Percentiles rank a stretch among this genome's conserved stretches.
These are phyloP conservation scores for Usnea hakonensis DNA, from an alignment of 495 filamentous ascomycete genomes.

Conservation along the genomic window DNA sequence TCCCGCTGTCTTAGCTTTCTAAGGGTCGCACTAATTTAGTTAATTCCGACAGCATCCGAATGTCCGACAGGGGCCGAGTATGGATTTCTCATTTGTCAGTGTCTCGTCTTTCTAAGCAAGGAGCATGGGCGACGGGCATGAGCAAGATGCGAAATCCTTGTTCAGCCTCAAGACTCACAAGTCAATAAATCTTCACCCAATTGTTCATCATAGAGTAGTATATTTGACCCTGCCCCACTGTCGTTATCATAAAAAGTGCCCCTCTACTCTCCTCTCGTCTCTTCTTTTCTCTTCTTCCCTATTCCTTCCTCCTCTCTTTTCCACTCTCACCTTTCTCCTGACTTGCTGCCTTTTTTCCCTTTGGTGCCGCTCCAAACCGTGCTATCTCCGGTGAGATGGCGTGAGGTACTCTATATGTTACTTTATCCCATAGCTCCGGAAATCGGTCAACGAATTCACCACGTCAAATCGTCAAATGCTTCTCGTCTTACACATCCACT, in stretches of 20 bases:
- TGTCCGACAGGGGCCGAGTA: neutral
- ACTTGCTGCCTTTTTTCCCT: no score
- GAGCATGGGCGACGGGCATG: neutral
- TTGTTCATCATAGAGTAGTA: neutral
- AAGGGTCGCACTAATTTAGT: no score
- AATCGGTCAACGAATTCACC: no score
- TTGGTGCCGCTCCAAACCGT: neutral
- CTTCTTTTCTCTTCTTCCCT: no score
- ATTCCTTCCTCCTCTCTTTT: no score
- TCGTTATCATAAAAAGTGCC: slow-evolving; percentile 12
- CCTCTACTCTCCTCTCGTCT: no score
- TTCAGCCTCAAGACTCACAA: no score
- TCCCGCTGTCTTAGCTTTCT: neutral
- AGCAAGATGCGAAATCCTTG: no score
- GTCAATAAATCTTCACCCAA: neutral
- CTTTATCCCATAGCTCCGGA: neutral
- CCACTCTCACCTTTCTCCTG: neutral
- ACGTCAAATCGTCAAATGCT: neutral
- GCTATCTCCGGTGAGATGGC: neutral
- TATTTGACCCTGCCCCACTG: no score
- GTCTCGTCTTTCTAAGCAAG: neutral
- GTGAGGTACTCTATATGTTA: slow-evolving; percentile 8
- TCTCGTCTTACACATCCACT: neutral
- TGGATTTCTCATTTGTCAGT: slow-evolving; percentile 2
- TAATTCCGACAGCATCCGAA: neutral